Evolutionary conservation across 306 rosid species (phyloP).

Genomic region (Senna tora): DNA sequence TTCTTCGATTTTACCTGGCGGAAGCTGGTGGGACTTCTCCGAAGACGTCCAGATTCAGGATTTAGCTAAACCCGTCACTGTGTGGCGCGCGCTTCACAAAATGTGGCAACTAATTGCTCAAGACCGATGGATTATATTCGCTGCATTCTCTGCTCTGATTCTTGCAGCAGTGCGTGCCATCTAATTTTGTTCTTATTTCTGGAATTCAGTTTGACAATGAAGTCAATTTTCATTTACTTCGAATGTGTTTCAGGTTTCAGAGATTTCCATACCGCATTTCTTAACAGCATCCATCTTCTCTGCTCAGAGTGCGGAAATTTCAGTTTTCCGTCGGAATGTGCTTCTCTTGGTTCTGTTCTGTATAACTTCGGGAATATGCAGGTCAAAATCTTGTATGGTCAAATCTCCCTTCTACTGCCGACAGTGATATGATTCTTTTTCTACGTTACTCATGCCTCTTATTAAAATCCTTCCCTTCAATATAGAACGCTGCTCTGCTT

Average conservation of each 20-base stretch:
- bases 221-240: conserved; percentile 12
- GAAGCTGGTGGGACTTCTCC: conserved; percentile 83
- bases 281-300: conserved; percentile 89
- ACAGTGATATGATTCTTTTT: conserved; percentile 18
- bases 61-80: conserved; percentile 71
- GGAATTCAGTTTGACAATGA: background rate
- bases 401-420: conserved; percentile 55
- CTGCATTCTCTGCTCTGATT: conserved; percentile 79
- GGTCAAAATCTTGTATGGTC: conserved; percentile 99
- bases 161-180: conserved; percentile 68
- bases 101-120: conserved; percentile 87
- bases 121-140: conserved; percentile 80
- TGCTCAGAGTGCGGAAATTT: conserved; percentile 76
- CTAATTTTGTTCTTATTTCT: background rate
- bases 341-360: conserved; percentile 71
- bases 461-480: background rate
- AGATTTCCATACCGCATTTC: conserved; percentile 88
- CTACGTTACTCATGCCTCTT: background rate
- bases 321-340: conserved; percentile 79
- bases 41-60: conserved; percentile 48
- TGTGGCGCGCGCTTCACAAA: conserved; percentile 73
- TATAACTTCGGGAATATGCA: conserved; percentile 87
- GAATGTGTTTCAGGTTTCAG: conserved; percentile 66
- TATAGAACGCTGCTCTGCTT: background rate
- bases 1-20: conserved; percentile 73